Conservation (phyloP, 116 monocot species). For the Trichopus zeylanicus region DNA sequence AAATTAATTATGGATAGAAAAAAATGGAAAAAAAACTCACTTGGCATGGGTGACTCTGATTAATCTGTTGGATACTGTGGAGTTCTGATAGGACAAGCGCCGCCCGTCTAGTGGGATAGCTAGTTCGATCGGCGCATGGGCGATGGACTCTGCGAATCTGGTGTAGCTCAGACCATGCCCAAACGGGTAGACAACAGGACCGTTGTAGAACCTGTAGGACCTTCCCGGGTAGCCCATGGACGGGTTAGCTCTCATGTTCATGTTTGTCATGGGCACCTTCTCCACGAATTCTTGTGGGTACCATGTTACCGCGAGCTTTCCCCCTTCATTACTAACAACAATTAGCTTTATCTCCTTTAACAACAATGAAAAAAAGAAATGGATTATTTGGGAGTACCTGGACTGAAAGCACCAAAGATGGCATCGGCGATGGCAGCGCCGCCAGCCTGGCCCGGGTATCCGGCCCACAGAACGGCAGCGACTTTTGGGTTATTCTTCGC, state of each 20-base stretch:
- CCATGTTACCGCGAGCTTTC: constrained; percentile 78
- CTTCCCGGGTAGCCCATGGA: constrained; percentile 51
- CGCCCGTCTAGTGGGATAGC: constrained; percentile 7
- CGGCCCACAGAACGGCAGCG: constrained; percentile 51
- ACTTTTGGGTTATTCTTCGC: constrained; percentile 35
- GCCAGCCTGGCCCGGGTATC: constrained; percentile 67
- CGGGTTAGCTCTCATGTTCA: constrained; percentile 54
- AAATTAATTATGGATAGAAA: neutral
- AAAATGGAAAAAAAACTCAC: neutral
- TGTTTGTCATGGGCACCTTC: constrained; percentile 64
- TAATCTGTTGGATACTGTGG: neutral
- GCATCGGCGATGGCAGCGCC: constrained; percentile 58
- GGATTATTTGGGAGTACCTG: constrained; percentile 19
- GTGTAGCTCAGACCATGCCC: constrained; percentile 73
- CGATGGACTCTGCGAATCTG: constrained; percentile 37
- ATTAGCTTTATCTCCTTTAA: neutral
- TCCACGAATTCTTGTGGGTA: constrained; percentile 56
- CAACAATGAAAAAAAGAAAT: too few species aligned
- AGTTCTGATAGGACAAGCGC: neutral
- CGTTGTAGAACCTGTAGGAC: constrained; percentile 66
- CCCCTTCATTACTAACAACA: constrained; percentile 36
- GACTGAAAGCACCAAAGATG: constrained; percentile 48
- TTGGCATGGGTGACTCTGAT: constrained; percentile 21
- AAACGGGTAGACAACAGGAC: constrained; percentile 64
- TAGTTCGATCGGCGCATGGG: constrained; percentile 18